These are phyloP conservation scores for Tieghemiomyces parasiticus DNA, from an alignment of 192 early-diverging fungal species.

Conservation along the genomic window DNA sequence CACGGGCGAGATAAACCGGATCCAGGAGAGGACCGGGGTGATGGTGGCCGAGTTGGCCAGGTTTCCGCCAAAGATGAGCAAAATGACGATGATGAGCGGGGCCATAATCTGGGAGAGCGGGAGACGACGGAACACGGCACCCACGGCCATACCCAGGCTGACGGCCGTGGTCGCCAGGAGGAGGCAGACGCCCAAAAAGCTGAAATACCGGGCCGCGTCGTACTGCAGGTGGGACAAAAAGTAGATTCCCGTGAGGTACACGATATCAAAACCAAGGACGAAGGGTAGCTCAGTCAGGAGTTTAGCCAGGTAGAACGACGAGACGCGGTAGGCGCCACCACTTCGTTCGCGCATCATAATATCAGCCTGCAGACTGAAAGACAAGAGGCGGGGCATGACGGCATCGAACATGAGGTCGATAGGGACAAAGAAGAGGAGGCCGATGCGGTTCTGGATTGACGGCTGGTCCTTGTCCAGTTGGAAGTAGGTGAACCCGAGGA, in stretches of 20 bases:
- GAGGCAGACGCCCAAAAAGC: conserved; percentile 29
- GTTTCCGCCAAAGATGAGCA: conserved; percentile 30
- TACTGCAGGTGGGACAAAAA: conserved; percentile 42
- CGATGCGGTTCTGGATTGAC: conserved; percentile 32
- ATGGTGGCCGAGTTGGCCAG: conserved; percentile 27
- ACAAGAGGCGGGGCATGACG: conserved; percentile 33
- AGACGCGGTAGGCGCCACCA: conserved; percentile 42
- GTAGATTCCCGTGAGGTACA: conserved; percentile 29
- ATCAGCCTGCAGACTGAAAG: conserved; percentile 28
- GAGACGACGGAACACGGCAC: conserved; percentile 23
- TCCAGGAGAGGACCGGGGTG: conserved; percentile 29
- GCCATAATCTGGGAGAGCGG: conserved; percentile 25
- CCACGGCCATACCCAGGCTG: conserved; percentile 24
- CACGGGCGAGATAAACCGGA: conserved; percentile 29
- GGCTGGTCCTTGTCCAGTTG: conserved; percentile 23
- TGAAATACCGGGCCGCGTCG: conserved; percentile 32
- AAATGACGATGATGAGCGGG: conserved; percentile 22
- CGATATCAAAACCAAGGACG: conserved; percentile 30
- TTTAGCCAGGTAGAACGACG: conserved; percentile 46
- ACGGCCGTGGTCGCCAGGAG: conserved; percentile 29
- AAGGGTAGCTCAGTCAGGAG: conserved; percentile 33
- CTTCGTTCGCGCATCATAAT: conserved; percentile 51
- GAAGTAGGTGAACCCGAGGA: conserved; percentile 43
- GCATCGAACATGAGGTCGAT: conserved; percentile 38
- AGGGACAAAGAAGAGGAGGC: conserved; percentile 28